These are phyloP conservation scores for Lasiosphaeris hirsuta DNA, from an alignment of 495 filamentous ascomycete species.

Conservation along the genomic window DNA sequence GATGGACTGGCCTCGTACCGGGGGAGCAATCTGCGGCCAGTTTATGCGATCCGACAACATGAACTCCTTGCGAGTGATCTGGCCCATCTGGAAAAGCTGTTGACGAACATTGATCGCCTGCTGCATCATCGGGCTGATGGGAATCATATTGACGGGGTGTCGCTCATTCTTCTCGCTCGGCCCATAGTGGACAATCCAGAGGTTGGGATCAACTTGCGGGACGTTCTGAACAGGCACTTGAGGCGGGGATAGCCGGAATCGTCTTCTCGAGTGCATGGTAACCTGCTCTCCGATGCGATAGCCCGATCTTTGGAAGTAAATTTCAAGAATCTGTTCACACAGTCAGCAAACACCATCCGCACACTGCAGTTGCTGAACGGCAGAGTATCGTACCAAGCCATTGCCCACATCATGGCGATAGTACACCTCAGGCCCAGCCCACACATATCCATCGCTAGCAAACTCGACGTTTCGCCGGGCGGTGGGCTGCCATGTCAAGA, in stretches of 20 bases:
- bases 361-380: not conserved
- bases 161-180: conserved; percentile 67
- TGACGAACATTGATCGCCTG: conserved; percentile 58
- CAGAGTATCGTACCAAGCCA: conserved; percentile 64
- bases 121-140: conserved; percentile 54
- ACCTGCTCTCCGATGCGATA: conserved; percentile 67
- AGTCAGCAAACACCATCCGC: conserved; percentile 13
- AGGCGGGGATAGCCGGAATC: conserved; percentile 73
- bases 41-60: conserved; percentile 83
- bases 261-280: conserved; percentile 70
- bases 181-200: conserved; percentile 95
- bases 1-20: conserved; percentile 42
- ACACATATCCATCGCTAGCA: conserved; percentile 88
- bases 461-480: conserved; percentile 62
- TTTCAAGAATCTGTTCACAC: conserved; percentile 60
- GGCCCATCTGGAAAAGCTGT: conserved; percentile 72
- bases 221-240: conserved; percentile 57
- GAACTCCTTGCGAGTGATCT: conserved; percentile 86
- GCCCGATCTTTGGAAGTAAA: conserved; percentile 75
- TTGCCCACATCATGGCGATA: conserved; percentile 63
- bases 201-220: conserved; percentile 67
- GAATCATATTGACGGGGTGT: conserved; percentile 62
- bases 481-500: conserved; percentile 83
- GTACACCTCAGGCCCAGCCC: conserved; percentile 73
- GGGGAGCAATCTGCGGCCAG: conserved; percentile 82